These are phyloP conservation scores for Termitomyces sp. DNA, from an alignment of 768 basidiomycete genomes.

Conservation along the genomic window DNA sequence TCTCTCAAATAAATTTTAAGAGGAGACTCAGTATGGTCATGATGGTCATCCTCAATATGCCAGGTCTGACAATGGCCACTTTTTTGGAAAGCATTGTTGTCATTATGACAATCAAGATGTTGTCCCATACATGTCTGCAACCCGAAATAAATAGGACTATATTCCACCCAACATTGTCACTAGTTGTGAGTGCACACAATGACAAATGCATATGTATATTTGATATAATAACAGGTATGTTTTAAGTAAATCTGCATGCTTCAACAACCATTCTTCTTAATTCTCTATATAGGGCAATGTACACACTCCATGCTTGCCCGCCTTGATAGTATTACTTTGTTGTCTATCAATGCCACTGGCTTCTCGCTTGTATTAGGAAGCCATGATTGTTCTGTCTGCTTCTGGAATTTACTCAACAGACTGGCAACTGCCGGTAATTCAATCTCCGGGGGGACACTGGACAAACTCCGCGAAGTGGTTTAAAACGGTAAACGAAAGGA, in stretches of 20 bases:
- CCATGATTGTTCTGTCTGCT: constrained; percentile 90
- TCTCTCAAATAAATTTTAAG: too few species aligned
- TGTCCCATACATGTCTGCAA: constrained; percentile 30
- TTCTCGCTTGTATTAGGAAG: constrained; percentile 86
- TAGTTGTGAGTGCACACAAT: constrained; percentile 88
- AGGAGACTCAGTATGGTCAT: too few species aligned
- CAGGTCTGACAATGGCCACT: too few species aligned
- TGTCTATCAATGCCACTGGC: constrained; percentile 83
- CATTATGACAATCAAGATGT: too few species aligned
- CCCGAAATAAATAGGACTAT: constrained; percentile 83
- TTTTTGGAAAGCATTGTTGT: too few species aligned
- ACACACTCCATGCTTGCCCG: constrained; percentile 90
- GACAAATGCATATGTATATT: constrained; percentile 91
- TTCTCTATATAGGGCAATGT: constrained; percentile 56
- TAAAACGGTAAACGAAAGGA: too few species aligned
- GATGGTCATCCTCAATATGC: too few species aligned
- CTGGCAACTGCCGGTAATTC: too few species aligned
- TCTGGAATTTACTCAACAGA: constrained; percentile 94
- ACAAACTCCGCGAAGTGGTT: too few species aligned
- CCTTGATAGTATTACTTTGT: constrained; percentile 84
- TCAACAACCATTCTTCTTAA: neutral
- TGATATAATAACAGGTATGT: constrained; percentile 74
- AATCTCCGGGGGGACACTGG: too few species aligned
- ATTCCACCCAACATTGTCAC: constrained; percentile 85
- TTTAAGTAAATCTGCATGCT: neutral